Base-by-base conservation (phyloP, 352 stramenopile genomes). In the Sclerospora graminicola region DNA sequence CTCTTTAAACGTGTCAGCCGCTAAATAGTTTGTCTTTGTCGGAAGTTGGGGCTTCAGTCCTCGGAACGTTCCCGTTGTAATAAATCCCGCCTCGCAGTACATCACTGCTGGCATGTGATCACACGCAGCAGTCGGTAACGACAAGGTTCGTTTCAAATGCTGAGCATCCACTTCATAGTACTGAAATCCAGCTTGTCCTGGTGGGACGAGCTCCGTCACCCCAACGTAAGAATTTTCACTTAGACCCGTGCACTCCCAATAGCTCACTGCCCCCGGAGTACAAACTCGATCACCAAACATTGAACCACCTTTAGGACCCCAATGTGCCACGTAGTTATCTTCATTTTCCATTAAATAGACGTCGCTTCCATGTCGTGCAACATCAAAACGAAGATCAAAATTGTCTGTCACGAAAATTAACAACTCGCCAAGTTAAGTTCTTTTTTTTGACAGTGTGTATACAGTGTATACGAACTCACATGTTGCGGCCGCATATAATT, bases 31-130 rank as follows among this genome's bases (percentile, higher is more conserved):
- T 2, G 77, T 51, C 3, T 46, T 41, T 9, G 55, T 51, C 8
- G 70, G 74, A 6, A 86, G 47, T 32, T 46, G 54, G 19, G 69
- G 54, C 7, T 73, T 72, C 0, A 68, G 70, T 7, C 73, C 73
- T 33, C 69, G 54, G 21, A 86, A 86, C 29, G 70, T 64, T 32
- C 74, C 70, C n/a, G 62, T 82, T 0, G 74, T 84, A 52, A 86
- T 71, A 38, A 83, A 72, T 7, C 74, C 74, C 9, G 53, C 62
- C 46, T 82, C 69, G 19, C 68, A 72, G 37, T 86, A 86, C 70
- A 86, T 86, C 42, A 86, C 65, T n/a, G 70, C 74, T 2, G 74
- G 66, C 44, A 86, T 77, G 51, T 77, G 51, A 35, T 86, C 69
- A 45, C 68, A 86, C 19, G 69, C 70, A 0, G 68, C 63, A 16